Conservation (phyloP, 306 rosid genomes). For the Begonia fuchsioides region DNA sequence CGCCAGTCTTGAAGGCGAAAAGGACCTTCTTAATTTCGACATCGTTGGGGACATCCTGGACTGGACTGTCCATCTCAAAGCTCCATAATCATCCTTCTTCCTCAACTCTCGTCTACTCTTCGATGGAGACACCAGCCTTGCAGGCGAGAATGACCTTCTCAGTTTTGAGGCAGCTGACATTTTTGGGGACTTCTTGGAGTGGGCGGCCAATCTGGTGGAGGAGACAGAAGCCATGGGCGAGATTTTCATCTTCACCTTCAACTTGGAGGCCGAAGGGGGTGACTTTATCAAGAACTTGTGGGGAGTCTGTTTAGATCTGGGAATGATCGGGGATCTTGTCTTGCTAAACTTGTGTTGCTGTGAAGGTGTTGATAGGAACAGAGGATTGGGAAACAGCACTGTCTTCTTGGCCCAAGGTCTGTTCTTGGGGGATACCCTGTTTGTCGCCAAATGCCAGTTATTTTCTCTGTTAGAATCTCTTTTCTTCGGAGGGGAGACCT, state of each 20-base stretch:
- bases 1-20: constrained; percentile 75
- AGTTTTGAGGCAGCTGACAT: constrained; percentile 50
- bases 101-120: constrained; percentile 39
- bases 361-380: constrained; percentile 41
- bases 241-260: constrained; percentile 41
- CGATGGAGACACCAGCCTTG: constrained; percentile 55
- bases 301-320: constrained; percentile 45
- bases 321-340: constrained; percentile 65
- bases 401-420: constrained; percentile 78
- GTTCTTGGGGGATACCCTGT: constrained; percentile 73
- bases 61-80: constrained; percentile 12
- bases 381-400: constrained; percentile 87
- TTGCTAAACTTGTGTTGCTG: constrained; percentile 46
- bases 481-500: constrained; percentile 73
- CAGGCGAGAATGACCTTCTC: constrained; percentile 62
- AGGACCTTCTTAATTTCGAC: constrained; percentile 53
- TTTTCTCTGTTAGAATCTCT: constrained; percentile 51
- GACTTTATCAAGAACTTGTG: constrained; percentile 87
- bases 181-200: constrained; percentile 55
- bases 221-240: constrained; percentile 35
- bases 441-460: constrained; percentile 35
- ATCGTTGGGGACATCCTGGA: constrained; percentile 49
- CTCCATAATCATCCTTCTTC: constrained; percentile 21
- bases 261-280: constrained; percentile 49
- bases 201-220: constrained; percentile 32